Evolutionary conservation across 106 monocot genomes (phyloP), one percentile per base, ranked within the genome.

Genomic region (Ottelia alismoides): DNA sequence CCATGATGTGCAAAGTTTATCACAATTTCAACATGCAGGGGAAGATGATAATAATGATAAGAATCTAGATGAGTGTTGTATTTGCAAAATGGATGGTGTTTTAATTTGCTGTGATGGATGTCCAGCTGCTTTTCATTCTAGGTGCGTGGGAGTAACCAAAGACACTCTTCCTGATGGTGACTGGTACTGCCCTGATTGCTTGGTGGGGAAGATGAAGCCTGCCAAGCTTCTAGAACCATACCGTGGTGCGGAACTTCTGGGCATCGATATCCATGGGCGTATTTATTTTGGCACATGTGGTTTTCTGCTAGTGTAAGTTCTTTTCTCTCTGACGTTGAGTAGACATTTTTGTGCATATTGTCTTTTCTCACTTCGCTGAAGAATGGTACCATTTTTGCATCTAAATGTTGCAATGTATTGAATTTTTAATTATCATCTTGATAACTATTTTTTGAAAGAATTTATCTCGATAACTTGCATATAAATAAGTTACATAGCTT

Each of bases 71-170:
- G 90, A 90, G 60, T 98, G 98, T 46, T 86, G 80, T 45, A 74
- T 98, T 30, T 98, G 98, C 68, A 69, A 65, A 31, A 85, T 98
- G 85, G 90, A 98, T 72, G 98, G 98, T 30, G 84, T 26, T 45
- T 80, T 98, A 54, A 76, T 98, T 59, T 98, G 98, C 64, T 98
- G 98, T 71, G 98, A 98, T 81, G 98, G 98, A 27, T 98, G 98
- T 57, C 98, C 98, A 57, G 82, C 85, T 61, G 98, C 98, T 17
- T 98, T 90, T 66, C 98, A 98, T 70, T 85, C 98, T 23, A 98
- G 68, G 62, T 98, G 98, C 54, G 82, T 90, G 18, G 98, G 98
- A 23, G 70, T 82, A 32, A 70, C 64, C 2, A 74, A 78, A 64
- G 70, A 86, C 65, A 72, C 72, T 51, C 82, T 98, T 59, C 98